A percentile compares a stretch with the other conserved stretches of the same genome.
phyloP scores from a whole-genome alignment of 2,329 filamentous ascomycete genomes.

The Fusarium aywerte region DNA sequence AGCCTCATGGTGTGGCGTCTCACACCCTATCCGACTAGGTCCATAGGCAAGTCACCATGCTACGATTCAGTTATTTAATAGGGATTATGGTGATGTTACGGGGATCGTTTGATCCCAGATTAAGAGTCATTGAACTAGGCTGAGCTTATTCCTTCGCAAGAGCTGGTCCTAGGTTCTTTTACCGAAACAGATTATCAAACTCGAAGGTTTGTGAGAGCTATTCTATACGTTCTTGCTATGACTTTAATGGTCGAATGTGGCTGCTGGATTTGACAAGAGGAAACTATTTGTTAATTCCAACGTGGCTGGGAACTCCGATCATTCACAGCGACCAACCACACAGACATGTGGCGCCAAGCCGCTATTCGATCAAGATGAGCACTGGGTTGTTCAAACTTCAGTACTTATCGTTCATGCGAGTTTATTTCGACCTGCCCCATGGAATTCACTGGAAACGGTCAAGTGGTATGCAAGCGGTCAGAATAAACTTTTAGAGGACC shows the following conservation, averaged over 20 bases:
- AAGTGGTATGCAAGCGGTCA: background rate
- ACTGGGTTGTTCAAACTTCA: background rate
- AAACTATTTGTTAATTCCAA: background rate
- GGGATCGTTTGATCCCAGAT: too few species aligned
- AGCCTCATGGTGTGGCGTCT: too few species aligned
- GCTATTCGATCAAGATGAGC: background rate
- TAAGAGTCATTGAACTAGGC: too few species aligned
- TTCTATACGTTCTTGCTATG: too few species aligned
- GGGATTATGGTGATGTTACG: too few species aligned
- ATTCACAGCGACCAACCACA: background rate
- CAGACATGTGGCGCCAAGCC: background rate
- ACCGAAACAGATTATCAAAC: too few species aligned
- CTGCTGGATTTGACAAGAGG: background rate
- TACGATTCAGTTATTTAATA: too few species aligned
- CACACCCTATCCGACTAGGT: too few species aligned
- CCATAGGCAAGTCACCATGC: too few species aligned
- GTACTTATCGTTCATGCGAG: background rate
- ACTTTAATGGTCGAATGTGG: background rate
- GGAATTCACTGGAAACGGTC: background rate
- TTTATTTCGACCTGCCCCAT: background rate
- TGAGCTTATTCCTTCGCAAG: too few species aligned
- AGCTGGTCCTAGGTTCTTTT: too few species aligned
- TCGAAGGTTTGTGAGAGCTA: too few species aligned
- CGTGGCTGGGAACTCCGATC: background rate
- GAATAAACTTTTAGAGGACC: background rate